Evolutionary conservation across 208 protist genomes (phyloP), one percentile per base, ranked within the genome.

Genomic region (Wallacemonas collosoma): DNA sequence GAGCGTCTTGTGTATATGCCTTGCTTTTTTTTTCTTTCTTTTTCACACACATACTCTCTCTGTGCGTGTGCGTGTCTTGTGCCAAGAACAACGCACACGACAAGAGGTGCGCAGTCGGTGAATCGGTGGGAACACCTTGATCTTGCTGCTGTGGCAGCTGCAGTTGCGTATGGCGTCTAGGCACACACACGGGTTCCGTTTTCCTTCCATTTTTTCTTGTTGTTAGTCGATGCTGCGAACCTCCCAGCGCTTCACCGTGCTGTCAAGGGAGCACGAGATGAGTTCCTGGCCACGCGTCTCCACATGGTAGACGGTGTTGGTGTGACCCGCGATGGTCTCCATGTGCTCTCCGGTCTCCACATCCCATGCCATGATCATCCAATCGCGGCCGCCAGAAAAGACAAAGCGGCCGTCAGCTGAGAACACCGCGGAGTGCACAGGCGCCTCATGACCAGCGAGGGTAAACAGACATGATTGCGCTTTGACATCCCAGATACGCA

Each of bases 251-350:
- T 71, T 70, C 41, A 71, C 48, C 36, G 72, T 65, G 44, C 38
- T 45, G 65, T 76, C 72, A 14, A 70, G 36, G 12, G 72, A 76
- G 50, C 39, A 76, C 12, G 72, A 65, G 39, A 76, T 44, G 44
- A 76, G 47, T 15, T 48, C 40, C 40, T 63, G 47, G 3, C 47
- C 72, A 55, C 56, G 72, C 7, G 71, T 61, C 9, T 62, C 72
- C 4, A 76, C 36, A 53, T 71, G 51, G 63, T 71, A 76, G 26
- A 76, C 72, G 38, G 72, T 71, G 26, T 65, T 51, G 45, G 61
- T 70, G 63, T 76, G 72, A 26, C 63, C 72, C 38, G 57, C 39
- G 50, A 68, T 43, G 48, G 47, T 60, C 40, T 50, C 40, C 35
- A 54, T 47, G 61, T 45, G 47, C 48, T 66, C 47, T n/a, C 50